Evolutionary conservation across 768 basidiomycete species (phyloP).

Genomic region (Mycena galericulata): DNA sequence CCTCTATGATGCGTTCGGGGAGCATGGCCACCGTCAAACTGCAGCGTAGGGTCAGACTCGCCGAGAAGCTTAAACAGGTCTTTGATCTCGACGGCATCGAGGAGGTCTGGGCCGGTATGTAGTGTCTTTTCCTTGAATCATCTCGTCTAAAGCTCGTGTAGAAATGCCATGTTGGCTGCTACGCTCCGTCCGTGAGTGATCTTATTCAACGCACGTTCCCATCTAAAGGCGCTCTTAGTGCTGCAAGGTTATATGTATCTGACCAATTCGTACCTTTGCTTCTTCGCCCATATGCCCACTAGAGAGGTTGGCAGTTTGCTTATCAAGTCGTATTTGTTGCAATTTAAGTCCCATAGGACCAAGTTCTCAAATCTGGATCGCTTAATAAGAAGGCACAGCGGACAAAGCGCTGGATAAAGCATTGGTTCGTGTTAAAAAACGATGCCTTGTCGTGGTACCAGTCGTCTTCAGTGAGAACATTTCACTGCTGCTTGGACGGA

Average conservation of each 20-base stretch:
- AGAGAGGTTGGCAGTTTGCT: conserved; percentile 71
- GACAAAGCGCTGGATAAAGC: conserved; percentile 93
- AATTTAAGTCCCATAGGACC: conserved; percentile 67
- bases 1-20: conserved; percentile 56
- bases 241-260: conserved; percentile 98
- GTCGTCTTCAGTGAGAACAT: conserved; percentile 78
- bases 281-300: conserved; percentile 94
- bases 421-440: conserved; percentile 97
- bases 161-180: conserved; percentile 97
- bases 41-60: conserved; percentile 77
- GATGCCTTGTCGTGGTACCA: conserved; percentile 98
- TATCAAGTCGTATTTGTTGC: conserved; percentile 2
- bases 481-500: conserved; percentile 32
- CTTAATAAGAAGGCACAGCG: conserved; percentile 89
- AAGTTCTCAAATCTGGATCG: conserved; percentile 92
- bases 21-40: conserved; percentile 82
- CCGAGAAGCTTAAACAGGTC: conserved; percentile 89
- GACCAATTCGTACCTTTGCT: conserved; percentile 93
- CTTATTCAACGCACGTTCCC: background rate
- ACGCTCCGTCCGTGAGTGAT: conserved; percentile 84
- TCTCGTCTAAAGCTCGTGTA: conserved; percentile 40
- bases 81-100: conserved; percentile 85
- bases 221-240: conserved; percentile 58
- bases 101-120: conserved; percentile 86
- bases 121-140: background rate